These are phyloP conservation scores for Ambrosia trifida DNA, from an alignment of 129 eudicot species.

Conservation along the genomic window DNA sequence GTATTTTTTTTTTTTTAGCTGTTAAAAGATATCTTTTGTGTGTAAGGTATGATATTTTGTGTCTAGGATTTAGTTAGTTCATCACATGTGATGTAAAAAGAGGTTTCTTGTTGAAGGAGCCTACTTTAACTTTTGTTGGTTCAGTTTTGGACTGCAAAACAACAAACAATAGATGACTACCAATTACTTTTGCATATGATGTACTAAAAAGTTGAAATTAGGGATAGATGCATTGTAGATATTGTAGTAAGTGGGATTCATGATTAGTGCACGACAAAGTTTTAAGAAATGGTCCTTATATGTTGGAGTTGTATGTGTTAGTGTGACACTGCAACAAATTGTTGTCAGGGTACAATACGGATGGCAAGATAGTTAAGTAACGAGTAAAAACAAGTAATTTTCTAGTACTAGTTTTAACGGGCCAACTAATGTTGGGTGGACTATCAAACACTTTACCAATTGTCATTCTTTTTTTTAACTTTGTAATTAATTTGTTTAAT, in stretches of 20 bases:
- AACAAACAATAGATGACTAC: slow-evolving; percentile 17
- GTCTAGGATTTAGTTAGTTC: slow-evolving; percentile 13
- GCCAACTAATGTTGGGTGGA: neutral
- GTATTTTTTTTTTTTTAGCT: neutral
- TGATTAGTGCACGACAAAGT: slow-evolving; percentile 20
- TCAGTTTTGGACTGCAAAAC: slow-evolving; percentile 15
- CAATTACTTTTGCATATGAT: slow-evolving; percentile 26
- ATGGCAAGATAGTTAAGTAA: neutral
- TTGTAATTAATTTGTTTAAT: neutral
- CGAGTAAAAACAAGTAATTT: neutral
- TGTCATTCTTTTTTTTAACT: neutral
- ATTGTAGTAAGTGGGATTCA: neutral
- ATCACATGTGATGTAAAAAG: slow-evolving; percentile 34
- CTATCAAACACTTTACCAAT: neutral
- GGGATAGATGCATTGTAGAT: slow-evolving; percentile 22
- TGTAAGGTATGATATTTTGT: neutral
- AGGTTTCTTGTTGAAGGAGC: slow-evolving; percentile 16
- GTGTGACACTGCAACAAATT: slow-evolving; percentile 12
- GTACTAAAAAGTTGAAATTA: slow-evolving; percentile 29
- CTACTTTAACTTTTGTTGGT: slow-evolving; percentile 20
- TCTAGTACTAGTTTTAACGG: neutral
- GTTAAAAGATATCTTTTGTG: neutral
- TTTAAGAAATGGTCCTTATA: slow-evolving; percentile 19
- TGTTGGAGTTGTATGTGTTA: slow-evolving; percentile 16
- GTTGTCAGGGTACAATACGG: neutral